Base-by-base conservation (phyloP, 306 rosid species). In the Malus asiatica region DNA sequence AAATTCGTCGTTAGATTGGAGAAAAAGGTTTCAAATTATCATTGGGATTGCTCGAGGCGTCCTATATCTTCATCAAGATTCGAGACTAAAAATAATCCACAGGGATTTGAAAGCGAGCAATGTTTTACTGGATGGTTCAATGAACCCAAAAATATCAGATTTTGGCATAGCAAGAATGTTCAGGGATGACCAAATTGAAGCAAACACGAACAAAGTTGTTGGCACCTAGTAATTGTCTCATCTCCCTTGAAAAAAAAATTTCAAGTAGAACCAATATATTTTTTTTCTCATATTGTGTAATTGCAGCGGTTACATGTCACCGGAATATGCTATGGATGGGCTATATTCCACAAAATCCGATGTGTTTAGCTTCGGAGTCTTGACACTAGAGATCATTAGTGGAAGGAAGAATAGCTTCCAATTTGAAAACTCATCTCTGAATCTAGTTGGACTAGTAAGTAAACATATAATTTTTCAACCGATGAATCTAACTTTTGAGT, bases 91-190 rank as follows among this genome's bases (percentile, higher is more conserved):
- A 81, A 85, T 91, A 65, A 86, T 89, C 67, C 93, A 88, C 30
- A 82, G 93, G 74, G 93, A 91, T 58, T 18, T 91, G 25, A 91
- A 91, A 78, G 93, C 90, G 4, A 82, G 93, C 72, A 91, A 91
- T 78, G 86, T 91, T 14, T 72, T 91, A 70, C 30, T 91, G 4
- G 95, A 89, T 70, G 74, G 80, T 51, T 32, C 80, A 70, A 69
- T 89, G 83, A 83, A 83, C 68, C 94, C 91, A 4, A 91, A 89
- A 81, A 89, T 91, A 62, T 84, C 97, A 30, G 93, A 91, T 66
- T 91, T 89, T 46, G 97, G 97, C 9, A 82, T 89, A 90, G 97
- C 97, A 68, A 89, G 89, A 79, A 88, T 91, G 80, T 82, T 91
- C 66, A 84, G 93, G 13, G 84, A 80, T 32, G 84, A 89, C 58